phyloP scores from a whole-genome alignment of 2,329 filamentous ascomycete genomes.

The Epichloe brachyelytri region DNA sequence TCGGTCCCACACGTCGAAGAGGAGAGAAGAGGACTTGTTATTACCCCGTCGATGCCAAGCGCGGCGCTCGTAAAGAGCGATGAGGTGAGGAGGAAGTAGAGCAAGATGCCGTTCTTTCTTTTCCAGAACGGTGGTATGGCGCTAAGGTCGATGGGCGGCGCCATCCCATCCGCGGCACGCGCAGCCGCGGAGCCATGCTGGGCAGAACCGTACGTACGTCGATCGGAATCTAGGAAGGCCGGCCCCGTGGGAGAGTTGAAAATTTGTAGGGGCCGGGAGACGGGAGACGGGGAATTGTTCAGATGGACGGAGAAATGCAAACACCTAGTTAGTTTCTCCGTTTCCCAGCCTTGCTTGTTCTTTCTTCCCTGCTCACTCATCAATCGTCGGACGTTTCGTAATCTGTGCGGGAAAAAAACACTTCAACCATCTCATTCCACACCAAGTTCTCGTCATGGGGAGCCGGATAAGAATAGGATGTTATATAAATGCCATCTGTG shows the following conservation, averaged over 20 bases:
- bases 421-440: too few species aligned
- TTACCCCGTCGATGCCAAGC: constrained; percentile 28
- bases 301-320: not conserved
- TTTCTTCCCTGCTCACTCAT: not conserved
- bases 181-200: constrained; percentile 21
- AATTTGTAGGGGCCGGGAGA: not conserved
- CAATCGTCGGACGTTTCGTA: too few species aligned
- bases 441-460: not conserved
- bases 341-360: not conserved
- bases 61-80: constrained; percentile 28
- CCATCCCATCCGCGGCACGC: constrained; percentile 17
- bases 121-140: constrained; percentile 21
- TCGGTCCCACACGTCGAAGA: not conserved
- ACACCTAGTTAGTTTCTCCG: not conserved
- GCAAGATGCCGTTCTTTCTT: constrained; percentile 27
- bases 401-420: too few species aligned
- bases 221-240: not conserved
- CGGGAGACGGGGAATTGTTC: too few species aligned
- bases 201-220: not conserved
- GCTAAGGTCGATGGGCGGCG: constrained; percentile 19
- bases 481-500: not conserved
- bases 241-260: not conserved
- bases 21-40: constrained; percentile 7
- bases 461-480: not conserved
- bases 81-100: constrained; percentile 30